Percentiles rank a stretch among this genome's conserved stretches.
Evolutionary conservation across 139 green algal genomes (phyloP).

Genomic region (Spirogloea muscicola): DNA sequence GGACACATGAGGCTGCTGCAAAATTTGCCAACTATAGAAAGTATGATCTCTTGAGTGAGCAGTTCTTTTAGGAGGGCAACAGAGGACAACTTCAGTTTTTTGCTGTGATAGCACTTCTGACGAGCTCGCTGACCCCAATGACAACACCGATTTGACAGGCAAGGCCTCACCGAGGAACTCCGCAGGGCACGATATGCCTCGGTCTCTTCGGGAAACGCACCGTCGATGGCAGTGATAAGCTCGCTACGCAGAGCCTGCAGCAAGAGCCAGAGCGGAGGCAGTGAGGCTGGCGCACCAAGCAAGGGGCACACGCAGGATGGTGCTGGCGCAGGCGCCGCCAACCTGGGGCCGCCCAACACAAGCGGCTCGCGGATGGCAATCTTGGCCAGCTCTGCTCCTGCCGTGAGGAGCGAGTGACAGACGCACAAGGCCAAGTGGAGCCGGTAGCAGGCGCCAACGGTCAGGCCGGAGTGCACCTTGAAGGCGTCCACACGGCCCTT

Average conservation of each 20-base stretch:
- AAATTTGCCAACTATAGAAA: no score
- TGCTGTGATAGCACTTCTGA: no score
- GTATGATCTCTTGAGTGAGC: no score
- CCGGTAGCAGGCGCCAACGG: neutral
- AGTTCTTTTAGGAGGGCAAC: no score
- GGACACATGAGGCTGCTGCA: no score
- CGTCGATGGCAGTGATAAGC: neutral
- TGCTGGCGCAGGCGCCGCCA: no score
- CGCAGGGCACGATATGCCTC: conserved; percentile 1
- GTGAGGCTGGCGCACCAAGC: neutral
- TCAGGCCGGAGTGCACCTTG: conserved; percentile 8
- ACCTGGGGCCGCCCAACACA: no score
- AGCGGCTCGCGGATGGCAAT: no score
- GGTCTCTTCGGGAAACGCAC: conserved; percentile 4
- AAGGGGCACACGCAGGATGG: neutral
- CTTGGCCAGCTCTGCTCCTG: neutral
- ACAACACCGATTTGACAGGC: no score
- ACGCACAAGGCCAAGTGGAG: conserved; percentile 2
- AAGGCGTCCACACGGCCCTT: conserved; percentile 38
- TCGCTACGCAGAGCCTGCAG: conserved; percentile 1
- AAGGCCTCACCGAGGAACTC: no score
- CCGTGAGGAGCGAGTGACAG: neutral
- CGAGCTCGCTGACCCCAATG: no score
- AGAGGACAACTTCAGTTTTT: no score
- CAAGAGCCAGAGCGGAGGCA: neutral